These are phyloP conservation scores for Sporothrix mexicana DNA, from an alignment of 2,329 filamentous ascomycete genomes.

Conservation along the genomic window DNA sequence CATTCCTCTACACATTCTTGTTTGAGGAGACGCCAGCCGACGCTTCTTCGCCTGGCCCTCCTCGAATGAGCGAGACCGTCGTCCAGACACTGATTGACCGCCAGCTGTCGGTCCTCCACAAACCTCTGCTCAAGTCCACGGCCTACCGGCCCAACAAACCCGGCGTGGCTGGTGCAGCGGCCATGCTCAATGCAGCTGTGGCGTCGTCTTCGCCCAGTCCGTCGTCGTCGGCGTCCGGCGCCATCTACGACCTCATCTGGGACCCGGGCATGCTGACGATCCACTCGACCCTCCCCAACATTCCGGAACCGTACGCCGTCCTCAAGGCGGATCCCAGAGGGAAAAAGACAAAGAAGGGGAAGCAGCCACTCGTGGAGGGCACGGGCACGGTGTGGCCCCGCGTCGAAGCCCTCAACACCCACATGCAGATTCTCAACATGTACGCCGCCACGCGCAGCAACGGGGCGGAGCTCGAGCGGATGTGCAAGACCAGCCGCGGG, in stretches of 20 bases:
- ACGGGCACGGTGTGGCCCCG: slow-evolving; percentile 57
- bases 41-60: not conserved
- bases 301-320: slow-evolving; percentile 55
- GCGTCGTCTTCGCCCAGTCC: not conserved
- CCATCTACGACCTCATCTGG: slow-evolving; percentile 68
- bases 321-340: not conserved
- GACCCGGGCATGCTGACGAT: slow-evolving; percentile 62
- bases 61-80: not conserved
- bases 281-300: slow-evolving; percentile 70
- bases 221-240: slow-evolving; percentile 38
- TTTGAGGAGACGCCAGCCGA: slow-evolving; percentile 63
- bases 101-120: slow-evolving; percentile 64
- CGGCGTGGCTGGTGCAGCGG: slow-evolving; percentile 40
- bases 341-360: not conserved
- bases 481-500: slow-evolving; percentile 68
- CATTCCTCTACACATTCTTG: slow-evolving; percentile 79
- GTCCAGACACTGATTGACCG: slow-evolving; percentile 33
- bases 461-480: slow-evolving; percentile 60
- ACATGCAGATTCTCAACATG: slow-evolving; percentile 67
- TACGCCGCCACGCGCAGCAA: slow-evolving; percentile 55
- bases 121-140: slow-evolving; percentile 62
- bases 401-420: slow-evolving; percentile 67
- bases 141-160: slow-evolving; percentile 61
- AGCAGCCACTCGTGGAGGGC: not conserved
- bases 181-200: slow-evolving; percentile 25